Base-by-base conservation (phyloP, 1,284 basidiomycete species). In the Rhodotorula sp. region DNA sequence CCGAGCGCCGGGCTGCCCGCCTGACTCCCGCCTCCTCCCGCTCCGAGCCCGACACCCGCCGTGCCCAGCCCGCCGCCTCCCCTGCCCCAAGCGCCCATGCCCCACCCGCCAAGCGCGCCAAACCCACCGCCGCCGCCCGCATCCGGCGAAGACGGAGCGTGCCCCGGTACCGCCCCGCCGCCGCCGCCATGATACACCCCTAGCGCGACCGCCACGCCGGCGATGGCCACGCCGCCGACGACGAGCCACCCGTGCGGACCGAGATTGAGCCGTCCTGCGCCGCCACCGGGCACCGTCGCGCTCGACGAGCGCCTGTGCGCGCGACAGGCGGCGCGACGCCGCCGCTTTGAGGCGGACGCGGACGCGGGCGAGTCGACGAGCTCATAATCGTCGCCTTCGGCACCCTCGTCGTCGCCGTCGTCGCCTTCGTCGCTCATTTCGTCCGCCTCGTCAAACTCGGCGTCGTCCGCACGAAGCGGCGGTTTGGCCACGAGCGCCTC, bases 161-260 rank as follows among this genome's bases (percentile, higher is more conserved):
- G 34, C 25, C 3, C 21, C 16, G 19, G 2, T 13, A 16, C 25
- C 3, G 3, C 45, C 25, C 17, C 45, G 54, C 48, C 52, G 44
- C 12, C 60, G 48, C 53, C 27, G 16, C 53, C 53, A 17, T 54
- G 17, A 41, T 72, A 72, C 5, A 68, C 66, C 3, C 66, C 63
- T 21, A 66, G 68, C 7, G 70, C 70, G 9, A 72, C 70, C 17
- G 70, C 70, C 17, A 60, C 66, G 9, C 64, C 66, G 10, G 68
- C 64, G 44, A 72, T 64, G 41, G 66, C 70, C 44, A 64, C 66
- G 8, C 70, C 70, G 1, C 60, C 64, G 23, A 72, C 62, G 34
- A 68, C 70, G 27, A 72, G 60, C 70, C 70, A 72, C 4, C 70
- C 70, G 49, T 68, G 66, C 54, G 70, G 70, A 3, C 70, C 70